Evolutionary conservation across 192 early-diverging fungal genomes (phyloP).

Genomic region (Rhizoclosmatium sp.): DNA sequence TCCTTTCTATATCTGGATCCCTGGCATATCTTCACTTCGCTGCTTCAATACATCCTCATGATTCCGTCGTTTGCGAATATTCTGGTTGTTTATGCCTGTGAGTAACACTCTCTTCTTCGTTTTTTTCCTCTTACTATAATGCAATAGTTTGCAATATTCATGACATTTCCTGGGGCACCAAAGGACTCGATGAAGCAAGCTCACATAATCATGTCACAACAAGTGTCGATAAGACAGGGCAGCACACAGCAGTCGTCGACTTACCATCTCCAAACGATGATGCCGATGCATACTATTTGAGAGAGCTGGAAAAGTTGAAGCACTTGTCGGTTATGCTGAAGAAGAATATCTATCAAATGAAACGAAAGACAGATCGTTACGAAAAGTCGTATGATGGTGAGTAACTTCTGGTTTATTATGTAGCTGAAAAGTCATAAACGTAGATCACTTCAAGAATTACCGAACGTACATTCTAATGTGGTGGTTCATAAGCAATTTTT

Average conservation of each 20-base stretch:
- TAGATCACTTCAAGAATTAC: conserved; percentile 61
- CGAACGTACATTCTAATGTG: conserved; percentile 56
- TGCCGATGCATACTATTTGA: conserved; percentile 61
- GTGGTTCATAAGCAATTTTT: conserved; percentile 55
- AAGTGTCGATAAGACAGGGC: conserved; percentile 67
- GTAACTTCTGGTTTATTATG: too few species aligned
- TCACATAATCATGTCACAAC: conserved; percentile 75
- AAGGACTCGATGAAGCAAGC: conserved; percentile 61
- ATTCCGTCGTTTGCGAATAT: conserved; percentile 91
- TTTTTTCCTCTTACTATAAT: background rate
- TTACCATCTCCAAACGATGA: conserved; percentile 66
- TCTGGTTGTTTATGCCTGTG: conserved; percentile 86
- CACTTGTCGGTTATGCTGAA: conserved; percentile 36
- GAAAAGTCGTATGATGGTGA: too few species aligned
- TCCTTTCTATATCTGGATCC: conserved; percentile 53
- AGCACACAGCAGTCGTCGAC: conserved; percentile 73
- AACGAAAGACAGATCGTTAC: conserved; percentile 36
- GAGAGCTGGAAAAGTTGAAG: conserved; percentile 67
- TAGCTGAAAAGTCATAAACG: too few species aligned
- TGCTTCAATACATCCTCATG: conserved; percentile 81
- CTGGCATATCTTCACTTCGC: conserved; percentile 57
- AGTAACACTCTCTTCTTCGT: background rate
- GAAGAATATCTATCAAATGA: conserved; percentile 64
- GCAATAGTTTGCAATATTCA: conserved; percentile 58
- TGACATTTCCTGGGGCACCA: conserved; percentile 74